These are phyloP conservation scores for Arthrocladium fulminans DNA, from an alignment of 2,329 filamentous ascomycete genomes.

Conservation along the genomic window DNA sequence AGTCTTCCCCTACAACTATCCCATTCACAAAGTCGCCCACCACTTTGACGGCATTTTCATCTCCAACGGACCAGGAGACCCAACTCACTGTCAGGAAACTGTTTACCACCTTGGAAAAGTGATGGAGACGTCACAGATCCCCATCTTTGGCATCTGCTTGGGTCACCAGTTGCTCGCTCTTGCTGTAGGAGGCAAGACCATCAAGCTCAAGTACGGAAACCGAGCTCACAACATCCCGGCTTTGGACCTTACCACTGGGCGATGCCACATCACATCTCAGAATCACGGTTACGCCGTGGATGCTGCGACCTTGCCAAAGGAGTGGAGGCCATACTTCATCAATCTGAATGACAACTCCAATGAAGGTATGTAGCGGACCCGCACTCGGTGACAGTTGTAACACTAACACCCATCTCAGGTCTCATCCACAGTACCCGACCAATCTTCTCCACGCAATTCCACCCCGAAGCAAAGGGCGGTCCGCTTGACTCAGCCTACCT, in stretches of 20 bases:
- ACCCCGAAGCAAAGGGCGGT: constrained; percentile 94
- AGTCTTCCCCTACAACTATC: constrained; percentile 92
- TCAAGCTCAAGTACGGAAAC: constrained; percentile 99
- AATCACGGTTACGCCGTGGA: constrained; percentile 98
- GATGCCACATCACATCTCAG: constrained; percentile 97
- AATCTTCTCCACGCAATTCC: constrained; percentile 98
- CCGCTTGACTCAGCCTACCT: constrained; percentile 92
- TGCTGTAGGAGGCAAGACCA: constrained; percentile 76
- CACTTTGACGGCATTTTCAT: constrained; percentile 99
- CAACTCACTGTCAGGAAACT: constrained; percentile 89
- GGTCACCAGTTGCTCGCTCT: constrained; percentile 93
- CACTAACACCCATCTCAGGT: constrained; percentile 32
- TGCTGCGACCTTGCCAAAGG: constrained; percentile 64
- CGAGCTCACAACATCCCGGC: constrained; percentile 97
- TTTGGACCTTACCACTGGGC: constrained; percentile 84
- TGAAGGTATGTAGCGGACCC: constrained; percentile 51
- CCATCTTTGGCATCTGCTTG: constrained; percentile 95
- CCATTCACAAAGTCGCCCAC: constrained; percentile 94
- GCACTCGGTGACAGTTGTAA: neutral
- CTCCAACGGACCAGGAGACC: constrained; percentile 95
- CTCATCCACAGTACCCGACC: constrained; percentile 94
- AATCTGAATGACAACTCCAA: constrained; percentile 97
- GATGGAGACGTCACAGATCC: constrained; percentile 83
- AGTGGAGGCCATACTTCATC: constrained; percentile 97
- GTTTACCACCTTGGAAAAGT: constrained; percentile 85